phyloP scores from a whole-genome alignment of 139 green algal species.

The Zygnema circumcarinatum region DNA sequence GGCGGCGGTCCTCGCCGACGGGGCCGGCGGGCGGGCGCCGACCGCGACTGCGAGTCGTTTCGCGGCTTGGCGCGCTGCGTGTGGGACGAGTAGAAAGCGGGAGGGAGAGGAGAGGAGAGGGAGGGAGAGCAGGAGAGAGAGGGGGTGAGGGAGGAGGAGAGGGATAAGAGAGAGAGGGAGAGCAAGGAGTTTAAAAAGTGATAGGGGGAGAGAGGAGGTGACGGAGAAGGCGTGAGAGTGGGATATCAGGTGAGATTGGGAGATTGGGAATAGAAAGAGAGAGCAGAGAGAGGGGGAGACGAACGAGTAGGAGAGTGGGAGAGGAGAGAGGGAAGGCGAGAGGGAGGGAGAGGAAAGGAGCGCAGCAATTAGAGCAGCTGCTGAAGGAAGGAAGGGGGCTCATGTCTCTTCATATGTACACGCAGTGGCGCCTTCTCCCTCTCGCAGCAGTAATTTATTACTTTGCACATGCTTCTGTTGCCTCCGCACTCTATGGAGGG shows the following conservation, averaged over 20 bases:
- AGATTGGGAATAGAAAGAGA: background rate
- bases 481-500: background rate
- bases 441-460: background rate
- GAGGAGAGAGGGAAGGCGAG: background rate
- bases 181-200: background rate
- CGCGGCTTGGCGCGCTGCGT: too few species aligned
- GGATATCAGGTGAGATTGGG: too few species aligned
- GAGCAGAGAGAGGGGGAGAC: background rate
- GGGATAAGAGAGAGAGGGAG: background rate
- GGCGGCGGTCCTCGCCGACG: too few species aligned
- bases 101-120: too few species aligned
- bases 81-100: too few species aligned
- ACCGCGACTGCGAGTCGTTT: too few species aligned
- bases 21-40: too few species aligned
- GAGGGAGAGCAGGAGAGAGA: too few species aligned
- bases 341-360: background rate
- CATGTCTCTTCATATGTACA: background rate
- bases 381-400: too few species aligned
- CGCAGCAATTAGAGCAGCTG: background rate
- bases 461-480: background rate
- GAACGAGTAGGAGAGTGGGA: background rate
- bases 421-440: background rate
- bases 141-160: slow-evolving; percentile 4
- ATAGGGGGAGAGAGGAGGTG: background rate
- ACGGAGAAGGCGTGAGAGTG: background rate